Percentiles rank a stretch among this genome's conserved stretches.
phyloP scores from a whole-genome alignment of 371 early-diverging fungal species.

The Blastocladiella emersonii region DNA sequence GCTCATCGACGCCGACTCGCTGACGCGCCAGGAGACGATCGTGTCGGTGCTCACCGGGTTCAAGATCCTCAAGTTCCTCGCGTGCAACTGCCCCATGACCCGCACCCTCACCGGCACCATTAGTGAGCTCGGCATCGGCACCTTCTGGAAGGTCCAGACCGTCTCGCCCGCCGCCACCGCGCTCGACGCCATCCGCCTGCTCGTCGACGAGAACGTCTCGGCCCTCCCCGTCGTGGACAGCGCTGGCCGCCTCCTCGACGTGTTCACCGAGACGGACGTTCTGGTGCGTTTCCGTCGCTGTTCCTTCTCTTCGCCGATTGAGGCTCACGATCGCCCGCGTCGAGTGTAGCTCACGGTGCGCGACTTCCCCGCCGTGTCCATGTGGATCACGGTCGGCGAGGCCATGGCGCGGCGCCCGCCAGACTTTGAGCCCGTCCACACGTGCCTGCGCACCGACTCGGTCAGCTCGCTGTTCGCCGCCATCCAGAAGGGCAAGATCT shows the following conservation, averaged over 20 bases:
- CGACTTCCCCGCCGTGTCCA: neutral
- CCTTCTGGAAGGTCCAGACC: conserved; percentile 61
- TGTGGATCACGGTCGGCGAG: neutral
- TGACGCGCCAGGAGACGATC: conserved; percentile 64
- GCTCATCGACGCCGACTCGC: conserved; percentile 62
- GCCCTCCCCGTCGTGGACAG: conserved; percentile 86
- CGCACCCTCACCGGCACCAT: conserved; percentile 28
- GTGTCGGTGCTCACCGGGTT: conserved; percentile 82
- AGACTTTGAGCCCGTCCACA: conserved; percentile 86
- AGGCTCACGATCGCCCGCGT: too few species aligned
- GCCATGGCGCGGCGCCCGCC: conserved; percentile 11
- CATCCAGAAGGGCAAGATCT: conserved; percentile 60
- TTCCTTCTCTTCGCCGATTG: too few species aligned
- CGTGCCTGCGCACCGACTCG: conserved; percentile 73
- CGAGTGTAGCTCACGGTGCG: neutral
- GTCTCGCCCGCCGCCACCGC: conserved; percentile 63
- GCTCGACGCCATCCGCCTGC: conserved; percentile 71
- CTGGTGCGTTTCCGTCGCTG: conserved; percentile 41
- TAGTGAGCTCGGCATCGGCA: conserved; percentile 67
- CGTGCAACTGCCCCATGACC: conserved; percentile 39
- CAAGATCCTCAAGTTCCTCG: conserved; percentile 77
- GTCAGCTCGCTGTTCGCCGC: conserved; percentile 71
- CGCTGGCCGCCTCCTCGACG: conserved; percentile 63
- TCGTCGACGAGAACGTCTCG: conserved; percentile 72
- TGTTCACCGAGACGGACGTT: conserved; percentile 87